phyloP scores from a whole-genome alignment of 1,284 basidiomycete species.

The Anthracocystis panici-leucophaei region DNA sequence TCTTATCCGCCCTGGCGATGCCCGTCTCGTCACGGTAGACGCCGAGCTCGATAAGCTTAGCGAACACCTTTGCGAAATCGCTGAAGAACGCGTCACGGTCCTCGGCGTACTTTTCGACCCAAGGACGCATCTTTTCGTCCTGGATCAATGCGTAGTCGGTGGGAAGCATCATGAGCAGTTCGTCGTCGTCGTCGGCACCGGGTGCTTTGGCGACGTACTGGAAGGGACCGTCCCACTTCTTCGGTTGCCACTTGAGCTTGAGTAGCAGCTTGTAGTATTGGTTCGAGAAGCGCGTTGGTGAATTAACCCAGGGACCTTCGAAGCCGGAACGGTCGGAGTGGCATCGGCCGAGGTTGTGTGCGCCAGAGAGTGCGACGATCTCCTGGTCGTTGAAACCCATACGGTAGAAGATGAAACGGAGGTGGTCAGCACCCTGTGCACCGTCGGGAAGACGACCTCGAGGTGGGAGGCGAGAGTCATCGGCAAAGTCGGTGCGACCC shows the following conservation, averaged over 20 bases:
- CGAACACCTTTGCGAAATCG: conserved; percentile 72
- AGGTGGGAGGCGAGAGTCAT: conserved; percentile 69
- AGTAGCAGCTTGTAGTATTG: conserved; percentile 71
- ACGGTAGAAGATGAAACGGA: conserved; percentile 73
- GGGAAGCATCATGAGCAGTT: conserved; percentile 75
- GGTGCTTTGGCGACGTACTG: conserved; percentile 67
- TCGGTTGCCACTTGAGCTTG: conserved; percentile 72
- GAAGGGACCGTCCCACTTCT: conserved; percentile 72
- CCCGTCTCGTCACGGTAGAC: conserved; percentile 68
- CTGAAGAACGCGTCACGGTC: conserved; percentile 74
- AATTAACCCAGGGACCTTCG: conserved; percentile 68
- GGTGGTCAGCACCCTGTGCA: conserved; percentile 72
- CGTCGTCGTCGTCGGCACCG: conserved; percentile 68
- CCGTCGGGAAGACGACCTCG: conserved; percentile 73
- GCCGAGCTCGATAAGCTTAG: conserved; percentile 69
- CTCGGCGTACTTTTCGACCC: conserved; percentile 71
- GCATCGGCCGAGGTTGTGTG: conserved; percentile 73
- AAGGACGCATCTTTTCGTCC: conserved; percentile 64
- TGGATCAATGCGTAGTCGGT: conserved; percentile 67
- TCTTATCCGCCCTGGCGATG: conserved; percentile 63
- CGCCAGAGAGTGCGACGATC: conserved; percentile 74
- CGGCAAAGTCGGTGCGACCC: conserved; percentile 72
- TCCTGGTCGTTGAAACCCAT: conserved; percentile 75
- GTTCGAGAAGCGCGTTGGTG: conserved; percentile 66
- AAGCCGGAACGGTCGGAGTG: conserved; percentile 66